Evolutionary conservation across 1,284 basidiomycete species (phyloP).

Genomic region (Rhodotorula mucilaginosa): DNA sequence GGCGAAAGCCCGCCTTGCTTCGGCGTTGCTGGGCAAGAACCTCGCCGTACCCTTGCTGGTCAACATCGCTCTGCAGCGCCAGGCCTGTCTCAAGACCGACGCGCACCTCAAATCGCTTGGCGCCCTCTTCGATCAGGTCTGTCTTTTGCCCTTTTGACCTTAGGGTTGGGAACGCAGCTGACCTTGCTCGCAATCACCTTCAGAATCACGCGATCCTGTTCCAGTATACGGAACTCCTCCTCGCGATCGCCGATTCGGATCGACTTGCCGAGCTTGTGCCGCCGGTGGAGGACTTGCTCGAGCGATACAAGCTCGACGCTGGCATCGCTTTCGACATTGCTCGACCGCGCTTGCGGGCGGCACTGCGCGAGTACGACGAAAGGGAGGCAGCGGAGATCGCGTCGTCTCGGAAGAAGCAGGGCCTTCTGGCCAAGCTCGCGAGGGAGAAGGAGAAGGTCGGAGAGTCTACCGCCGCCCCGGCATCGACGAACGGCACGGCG

Average conservation of each 20-base stretch:
- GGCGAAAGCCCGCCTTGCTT: slow-evolving; percentile 66
- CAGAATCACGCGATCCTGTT: slow-evolving; percentile 55
- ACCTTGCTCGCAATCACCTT: not conserved
- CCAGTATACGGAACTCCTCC: slow-evolving; percentile 57
- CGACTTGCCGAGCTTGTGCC: slow-evolving; percentile 56
- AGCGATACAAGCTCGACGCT: slow-evolving; percentile 71
- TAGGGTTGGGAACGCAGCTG: not conserved
- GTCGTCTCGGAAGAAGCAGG: slow-evolving; percentile 20
- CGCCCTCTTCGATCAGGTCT: slow-evolving; percentile 77
- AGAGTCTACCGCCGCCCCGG: not conserved
- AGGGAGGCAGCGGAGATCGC: slow-evolving; percentile 29
- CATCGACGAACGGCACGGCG: slow-evolving; percentile 56
- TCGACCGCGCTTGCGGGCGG: slow-evolving; percentile 70
- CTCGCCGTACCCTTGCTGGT: slow-evolving; percentile 79
- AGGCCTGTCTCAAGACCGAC: slow-evolving; percentile 66
- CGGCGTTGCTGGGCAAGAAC: slow-evolving; percentile 65
- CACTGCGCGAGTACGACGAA: slow-evolving; percentile 49
- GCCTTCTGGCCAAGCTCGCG: slow-evolving; percentile 54
- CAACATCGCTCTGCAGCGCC: slow-evolving; percentile 81
- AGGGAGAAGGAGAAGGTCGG: slow-evolving; percentile 25
- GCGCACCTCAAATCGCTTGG: slow-evolving; percentile 78
- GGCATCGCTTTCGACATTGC: slow-evolving; percentile 88
- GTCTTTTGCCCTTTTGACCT: slow-evolving; percentile 26
- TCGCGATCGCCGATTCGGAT: slow-evolving; percentile 48
- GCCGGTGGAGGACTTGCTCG: slow-evolving; percentile 66